Base-by-base conservation (phyloP, 129 eudicot species). In the Helianthus tuberosus region DNA sequence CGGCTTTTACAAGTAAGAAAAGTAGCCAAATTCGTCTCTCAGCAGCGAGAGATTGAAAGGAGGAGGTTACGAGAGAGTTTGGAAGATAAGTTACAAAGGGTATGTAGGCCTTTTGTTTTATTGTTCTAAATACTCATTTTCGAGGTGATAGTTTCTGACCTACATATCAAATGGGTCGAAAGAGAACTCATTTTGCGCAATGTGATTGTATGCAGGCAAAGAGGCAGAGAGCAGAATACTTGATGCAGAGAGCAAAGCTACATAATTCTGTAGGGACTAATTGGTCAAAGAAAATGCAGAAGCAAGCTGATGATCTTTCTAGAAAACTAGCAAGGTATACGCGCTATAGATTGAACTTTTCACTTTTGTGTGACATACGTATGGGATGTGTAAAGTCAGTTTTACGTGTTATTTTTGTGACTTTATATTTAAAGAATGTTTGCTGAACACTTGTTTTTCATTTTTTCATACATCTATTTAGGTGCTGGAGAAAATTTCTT, bases 71-170 rank as follows among this genome's bases (percentile, higher is more conserved):
- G 85, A 76, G 96, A 77, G 72, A 84, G 82, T 71, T 75, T 95
- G 75, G 97, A 95, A 80, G 90, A 87, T 74, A 81, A 86, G 61
- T 72, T 95, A 29, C 97, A 91, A 81, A 88, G 92, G 96, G 99
- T 89, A 87, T 81, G 76, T 4, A 12, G 13, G 15, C 17, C 32
- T 69, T 69, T 44, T 41, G 5, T 2, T 68, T 77, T 23, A 23
- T 47, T 73, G 44, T 20, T 53, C 29, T 54, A 13, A 1, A 23
- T 57, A 14, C 39, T 36, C 67, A 39, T 47, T 49, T 75, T 35
- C 23, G 32, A 69, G 64, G 23, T 20, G 23, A 20, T 11, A 4
- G 17, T 51, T n/a, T n/a, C 5, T 53, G 17, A 39, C 75, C 46
- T 32, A 7, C 4, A 1, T 12, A 1, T 69, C 32, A 51, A 29